Base-by-base conservation (phyloP, 1,284 basidiomycete species). In the Ceratobasidium sp. region DNA sequence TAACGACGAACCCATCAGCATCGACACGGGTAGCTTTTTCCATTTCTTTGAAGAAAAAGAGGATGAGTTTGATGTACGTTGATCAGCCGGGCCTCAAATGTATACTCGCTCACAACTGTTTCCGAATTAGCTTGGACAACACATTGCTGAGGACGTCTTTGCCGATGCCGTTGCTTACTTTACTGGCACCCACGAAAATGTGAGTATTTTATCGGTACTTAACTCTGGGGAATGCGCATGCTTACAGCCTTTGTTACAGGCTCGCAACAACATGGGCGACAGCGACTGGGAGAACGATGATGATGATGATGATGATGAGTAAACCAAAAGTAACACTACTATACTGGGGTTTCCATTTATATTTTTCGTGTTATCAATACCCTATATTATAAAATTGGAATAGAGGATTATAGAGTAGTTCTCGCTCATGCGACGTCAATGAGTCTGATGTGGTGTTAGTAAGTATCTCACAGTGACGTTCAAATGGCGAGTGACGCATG, bases 1-100 rank as follows among this genome's bases (percentile, higher is more conserved):
- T 25, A 55, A 50, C 31, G 62, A 68, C 25, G 50, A 57, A 15
- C 53, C 74, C 83, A 57, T 79, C 82, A 57, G 80, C 29, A 40
- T 58, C 82, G 32, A 92, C 93, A 80, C 84, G 54, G 93, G 93
- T 68, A 92, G 88, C 75, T 93, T 95, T 82, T 95, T 95, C 85
- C 92, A 93, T 80, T 89, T 88, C 75, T 94, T 95, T 74, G 92
- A 91, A 77, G 77, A 84, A 68, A 81, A 82, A 17, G 76, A 81
- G 32, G 91, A 92, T 75, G 83, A 84, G 10, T 84, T 81, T 71
- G 89, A 91, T 73, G 90, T 91, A 74, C 79, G 88, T 83, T 58
- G n/a, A n/a, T 69, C 25, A 49, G 34, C 64, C 29, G 12, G 15
- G 12, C 17, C 7, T 17, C 6, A 54, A 13, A 17, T 31, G 22